A percentile compares a stretch with the other conserved stretches of the same genome.
Evolutionary conservation across 345 rosid species (phyloP).

Genomic region (Lepidium sativum): DNA sequence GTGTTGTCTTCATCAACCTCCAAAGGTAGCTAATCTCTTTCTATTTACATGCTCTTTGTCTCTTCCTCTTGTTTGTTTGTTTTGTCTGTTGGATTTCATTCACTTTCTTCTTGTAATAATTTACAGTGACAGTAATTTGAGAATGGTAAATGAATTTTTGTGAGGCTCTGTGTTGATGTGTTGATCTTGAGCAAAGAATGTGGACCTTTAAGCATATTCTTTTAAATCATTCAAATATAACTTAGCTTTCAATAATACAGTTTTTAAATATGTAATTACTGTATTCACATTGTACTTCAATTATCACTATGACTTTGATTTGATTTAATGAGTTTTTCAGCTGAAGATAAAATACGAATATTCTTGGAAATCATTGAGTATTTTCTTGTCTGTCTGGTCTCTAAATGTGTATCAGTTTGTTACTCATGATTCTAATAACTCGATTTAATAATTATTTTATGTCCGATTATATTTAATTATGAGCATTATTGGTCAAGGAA

Average conservation of each 20-base stretch:
- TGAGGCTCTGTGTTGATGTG: not conserved
- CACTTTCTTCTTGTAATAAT: not conserved
- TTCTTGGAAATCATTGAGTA: slow-evolving; percentile 3
- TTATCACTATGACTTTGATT: not conserved
- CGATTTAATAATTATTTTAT: not conserved
- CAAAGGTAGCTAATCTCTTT: not conserved
- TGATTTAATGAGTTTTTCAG: not conserved
- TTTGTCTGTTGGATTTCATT: not conserved
- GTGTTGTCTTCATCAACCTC: slow-evolving; percentile 1
- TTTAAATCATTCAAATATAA: too few species aligned
- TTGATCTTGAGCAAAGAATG: not conserved
- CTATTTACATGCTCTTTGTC: not conserved
- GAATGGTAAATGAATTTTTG: slow-evolving; percentile 6
- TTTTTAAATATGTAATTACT: too few species aligned
- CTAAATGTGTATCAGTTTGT: not conserved
- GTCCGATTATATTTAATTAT: slow-evolving; percentile 11
- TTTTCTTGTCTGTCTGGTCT: slow-evolving; percentile 3
- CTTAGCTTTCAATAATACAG: too few species aligned
- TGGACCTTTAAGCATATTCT: not conserved
- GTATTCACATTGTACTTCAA: too few species aligned
- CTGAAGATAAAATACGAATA: not conserved
- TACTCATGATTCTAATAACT: slow-evolving; percentile 6
- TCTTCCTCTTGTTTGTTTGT: not conserved
- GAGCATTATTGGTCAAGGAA: slow-evolving; percentile 3
- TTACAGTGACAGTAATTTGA: not conserved